Base-by-base conservation (phyloP, 306 rosid species). In the Trifolium pratense region DNA sequence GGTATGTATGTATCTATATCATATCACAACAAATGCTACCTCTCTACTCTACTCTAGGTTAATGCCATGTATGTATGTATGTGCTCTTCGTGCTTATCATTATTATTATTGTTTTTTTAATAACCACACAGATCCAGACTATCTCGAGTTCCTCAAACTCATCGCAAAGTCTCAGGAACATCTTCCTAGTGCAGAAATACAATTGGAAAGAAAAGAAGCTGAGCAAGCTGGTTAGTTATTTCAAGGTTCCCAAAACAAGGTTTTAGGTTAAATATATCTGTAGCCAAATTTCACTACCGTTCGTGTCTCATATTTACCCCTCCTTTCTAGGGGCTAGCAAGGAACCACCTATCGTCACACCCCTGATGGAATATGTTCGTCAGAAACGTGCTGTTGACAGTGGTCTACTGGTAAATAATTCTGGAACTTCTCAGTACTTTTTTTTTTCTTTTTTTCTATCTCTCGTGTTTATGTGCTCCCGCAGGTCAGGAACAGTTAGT, bases 171-270 rank as follows among this genome's bases (percentile, higher is more conserved):
- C 97, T 13, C 84, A 84, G 6, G 97, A 91, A 82, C 89, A 94
- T 87, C 97, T 94, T 77, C 99, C 97, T 9, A 94, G 99, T 86
- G 99, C 99, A 32, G 99, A 94, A 75, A 89, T 94, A 81, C 99
- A 94, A 76, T 81, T 94, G 85, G 99, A 94, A 81, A 89, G 99
- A 83, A 94, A 86, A 84, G 97, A 94, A 88, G 97, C 97, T 34
- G 97, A 91, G 78, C 97, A 83, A 88, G 87, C 92, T 42, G 48
- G 45, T 39, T 39, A 39, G 45, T 39, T 39, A 1, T 42, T 12
- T 42, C 4, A 40, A 60, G 75, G 70, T 59, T 52, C 58, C 63
- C 70, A 71, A 32, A 52, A 14, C 4, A 40, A 60, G 75, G n/a
- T 31, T 78, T 61, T 71, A 40, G 55, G 34, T 6, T 70, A 75